phyloP scores from a whole-genome alignment of 495 filamentous ascomycete genomes.

The Collariella sp. region DNA sequence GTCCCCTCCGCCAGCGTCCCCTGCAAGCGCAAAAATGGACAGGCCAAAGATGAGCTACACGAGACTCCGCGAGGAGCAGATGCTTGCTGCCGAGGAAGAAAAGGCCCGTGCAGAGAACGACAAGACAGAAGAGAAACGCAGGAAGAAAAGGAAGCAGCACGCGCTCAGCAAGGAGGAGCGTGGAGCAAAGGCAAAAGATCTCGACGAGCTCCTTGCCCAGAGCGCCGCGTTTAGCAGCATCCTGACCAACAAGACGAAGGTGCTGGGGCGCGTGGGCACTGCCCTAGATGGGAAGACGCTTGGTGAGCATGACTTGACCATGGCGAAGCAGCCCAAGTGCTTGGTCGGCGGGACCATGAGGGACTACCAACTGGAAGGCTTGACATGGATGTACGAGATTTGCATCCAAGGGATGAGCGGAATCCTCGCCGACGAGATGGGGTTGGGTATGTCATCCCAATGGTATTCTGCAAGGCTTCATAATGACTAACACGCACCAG shows the following conservation, averaged over 20 bases:
- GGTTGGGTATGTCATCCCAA: conserved; percentile 54
- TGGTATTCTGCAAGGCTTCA: neutral
- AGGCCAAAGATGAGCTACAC: conserved; percentile 32
- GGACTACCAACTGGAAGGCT: conserved; percentile 84
- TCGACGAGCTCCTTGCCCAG: conserved; percentile 42
- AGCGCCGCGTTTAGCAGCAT: conserved; percentile 44
- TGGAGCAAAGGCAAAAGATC: conserved; percentile 41
- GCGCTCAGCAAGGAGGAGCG: conserved; percentile 45
- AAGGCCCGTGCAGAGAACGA: conserved; percentile 40
- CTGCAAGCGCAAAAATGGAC: conserved; percentile 7
- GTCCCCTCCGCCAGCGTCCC: conserved; percentile 30
- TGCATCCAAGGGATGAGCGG: conserved; percentile 78
- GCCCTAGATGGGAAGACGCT: conserved; percentile 47
- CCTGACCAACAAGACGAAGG: conserved; percentile 47
- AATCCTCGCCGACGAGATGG: conserved; percentile 97
- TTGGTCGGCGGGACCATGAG: conserved; percentile 88
- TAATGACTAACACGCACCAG: conserved; percentile 15
- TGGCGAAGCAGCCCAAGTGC: conserved; percentile 75
- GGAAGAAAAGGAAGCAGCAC: conserved; percentile 40
- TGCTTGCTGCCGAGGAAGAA: conserved; percentile 47
- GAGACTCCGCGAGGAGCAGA: conserved; percentile 32
- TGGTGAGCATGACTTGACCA: conserved; percentile 66
- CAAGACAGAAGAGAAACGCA: conserved; percentile 39
- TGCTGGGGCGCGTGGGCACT: conserved; percentile 46
- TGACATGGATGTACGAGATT: conserved; percentile 91